A percentile compares a stretch with the other conserved stretches of the same genome.
Conservation (phyloP, 768 basidiomycete species). For the Russula ochroleuca region DNA sequence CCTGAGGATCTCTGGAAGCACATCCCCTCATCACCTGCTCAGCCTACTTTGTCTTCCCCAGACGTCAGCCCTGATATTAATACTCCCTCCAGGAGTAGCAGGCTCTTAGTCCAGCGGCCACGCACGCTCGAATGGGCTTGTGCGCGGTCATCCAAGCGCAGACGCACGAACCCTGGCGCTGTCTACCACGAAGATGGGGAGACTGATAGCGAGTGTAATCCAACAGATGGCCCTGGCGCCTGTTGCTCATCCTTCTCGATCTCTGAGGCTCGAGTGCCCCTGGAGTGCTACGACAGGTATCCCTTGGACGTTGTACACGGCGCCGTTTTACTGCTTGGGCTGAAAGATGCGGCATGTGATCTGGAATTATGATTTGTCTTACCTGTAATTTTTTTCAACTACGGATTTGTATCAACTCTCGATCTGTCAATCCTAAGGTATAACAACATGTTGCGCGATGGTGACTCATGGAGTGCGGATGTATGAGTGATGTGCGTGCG, state of each 20-base stretch:
- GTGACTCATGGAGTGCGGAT: slow-evolving; percentile 9
- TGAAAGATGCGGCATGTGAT: slow-evolving; percentile 4
- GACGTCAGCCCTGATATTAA: slow-evolving; percentile 21
- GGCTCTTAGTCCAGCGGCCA: slow-evolving; percentile 24
- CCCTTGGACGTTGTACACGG: slow-evolving; percentile 33
- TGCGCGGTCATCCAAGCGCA: slow-evolving; percentile 39
- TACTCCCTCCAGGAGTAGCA: slow-evolving; percentile 20
- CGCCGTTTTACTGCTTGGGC: slow-evolving; percentile 32
- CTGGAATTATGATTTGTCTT: slow-evolving; percentile 10
- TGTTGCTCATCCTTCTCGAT: neutral
- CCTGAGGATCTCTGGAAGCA: slow-evolving; percentile 34
- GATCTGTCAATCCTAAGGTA: slow-evolving; percentile 29
- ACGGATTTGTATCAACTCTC: slow-evolving; percentile 23
- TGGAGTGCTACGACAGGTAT: slow-evolving; percentile 29
- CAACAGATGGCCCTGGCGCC: neutral
- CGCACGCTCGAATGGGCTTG: slow-evolving; percentile 47
- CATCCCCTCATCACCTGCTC: slow-evolving; percentile 32
- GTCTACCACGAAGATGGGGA: slow-evolving; percentile 25
- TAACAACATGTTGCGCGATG: slow-evolving; percentile 15
- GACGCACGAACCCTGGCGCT: slow-evolving; percentile 28
- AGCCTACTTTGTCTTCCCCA: slow-evolving; percentile 23
- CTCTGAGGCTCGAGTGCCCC: slow-evolving; percentile 24
- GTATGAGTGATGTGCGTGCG: slow-evolving; percentile 16
- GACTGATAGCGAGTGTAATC: slow-evolving; percentile 22
- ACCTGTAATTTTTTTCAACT: slow-evolving; percentile 3